Evolutionary conservation across 2,329 filamentous ascomycete genomes (phyloP), one percentile per base, ranked within the genome.

Genomic region (Septoria linicola): DNA sequence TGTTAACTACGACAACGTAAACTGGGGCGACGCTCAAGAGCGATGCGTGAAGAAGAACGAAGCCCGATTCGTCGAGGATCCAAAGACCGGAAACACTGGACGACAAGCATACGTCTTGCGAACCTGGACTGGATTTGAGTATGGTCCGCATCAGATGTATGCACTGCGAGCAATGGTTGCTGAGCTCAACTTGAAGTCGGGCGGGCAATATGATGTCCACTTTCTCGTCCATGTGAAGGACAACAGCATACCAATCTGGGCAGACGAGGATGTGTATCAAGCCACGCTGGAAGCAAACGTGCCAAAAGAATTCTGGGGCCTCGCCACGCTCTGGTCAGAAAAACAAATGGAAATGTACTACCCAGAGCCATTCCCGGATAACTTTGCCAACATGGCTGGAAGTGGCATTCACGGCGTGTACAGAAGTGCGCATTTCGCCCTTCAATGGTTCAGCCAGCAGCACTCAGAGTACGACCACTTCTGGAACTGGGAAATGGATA

Each of bases 401-500:
- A 69, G 69, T 10, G 87, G 88, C 1, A 83, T 96, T 1, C 91
- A 97, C 68, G 91, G 91, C 14, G 89, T 95, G 7, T 97, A 97
- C 72, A 87, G 93, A 53, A 73, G 71, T 53, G 75, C 74, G 6
- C 74, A 77, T 56, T 76, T 78, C 51, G 69, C 75, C 3, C 63
- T 78, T 39, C 75, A 77, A 55, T 78, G 75, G 75, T 78, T 78
- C 59, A 67, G 72, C 10, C 75, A 77, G 60, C 69, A 75, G 45
- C 73, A 74, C 47, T 73, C 71, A 13, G 74, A 78, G 57, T 78
- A 78, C 56, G 76, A 78, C 58, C 76, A 73, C 54, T 75, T 73
- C 69, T 93, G 89, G 88, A 92, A 92, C 70, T 92, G 88, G 88
- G 89, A 95, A 68, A 89, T 95, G 81, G 89, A 95, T 67, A 80